Evolutionary conservation across 306 rosid species (phyloP), one percentile per base, ranked within the genome.

Genomic region (Myrica gale): DNA sequence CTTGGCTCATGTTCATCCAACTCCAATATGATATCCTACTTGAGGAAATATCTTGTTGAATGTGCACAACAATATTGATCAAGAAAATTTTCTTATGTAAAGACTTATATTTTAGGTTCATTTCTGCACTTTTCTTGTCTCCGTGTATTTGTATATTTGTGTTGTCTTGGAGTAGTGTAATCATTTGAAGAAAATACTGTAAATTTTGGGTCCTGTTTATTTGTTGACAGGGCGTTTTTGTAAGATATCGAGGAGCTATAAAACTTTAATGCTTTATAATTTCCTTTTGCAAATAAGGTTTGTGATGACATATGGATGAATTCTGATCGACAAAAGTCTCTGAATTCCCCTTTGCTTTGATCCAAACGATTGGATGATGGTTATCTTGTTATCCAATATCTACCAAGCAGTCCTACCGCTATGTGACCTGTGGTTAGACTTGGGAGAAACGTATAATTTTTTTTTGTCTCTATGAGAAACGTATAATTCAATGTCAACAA

Each of bases 141-240:
- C 76, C 23, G 5, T 69, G 69, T 74, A 46, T 76, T 81, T 87
- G 86, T 91, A 85, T 73, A 83, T 83, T 74, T 7, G 17, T 72
- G 69, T 71, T 67, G 73, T 76, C 66, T 82, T 83, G 39, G 76
- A 79, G 69, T 79, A 66, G 74, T 75, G 74, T 85, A 80, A 44
- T 61, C 69, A 75, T 88, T 79, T 70, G 8, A 23, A 74, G 57
- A 80, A 55, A 21, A 39, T 71, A 75, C 26, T 76, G 72, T 88
- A 78, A 74, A 78, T 71, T 77, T 69, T 46, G 58, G 78, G 73
- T 78, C 76, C 75, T 67, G 74, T 72, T 72, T 77, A 67, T 72
- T 54, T 80, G 77, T 80, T 61, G 69, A 52, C 71, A 15, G 26
- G 68, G 54, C 19, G 37, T 63, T 53, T 69, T 83, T 79, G 76